These are phyloP conservation scores for Acer negundo DNA, from an alignment of 345 rosid species.

Conservation along the genomic window DNA sequence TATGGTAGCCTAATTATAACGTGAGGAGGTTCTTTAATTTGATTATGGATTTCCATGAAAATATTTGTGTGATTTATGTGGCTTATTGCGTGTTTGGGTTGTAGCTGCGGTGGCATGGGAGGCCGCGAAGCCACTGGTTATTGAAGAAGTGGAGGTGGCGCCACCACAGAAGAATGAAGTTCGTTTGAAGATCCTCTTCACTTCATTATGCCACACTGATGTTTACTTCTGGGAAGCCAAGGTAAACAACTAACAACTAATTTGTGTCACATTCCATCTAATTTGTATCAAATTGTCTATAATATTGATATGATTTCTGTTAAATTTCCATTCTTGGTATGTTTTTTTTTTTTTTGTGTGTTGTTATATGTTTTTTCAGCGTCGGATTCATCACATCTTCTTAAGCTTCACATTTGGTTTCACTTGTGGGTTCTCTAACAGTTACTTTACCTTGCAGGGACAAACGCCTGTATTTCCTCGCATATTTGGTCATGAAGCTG, in stretches of 20 bases:
- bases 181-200: conserved; percentile 75
- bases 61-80: neutral
- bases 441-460: conserved; percentile 43
- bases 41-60: too few relatives aligned
- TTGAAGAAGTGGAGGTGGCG: conserved; percentile 87
- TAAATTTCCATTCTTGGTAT: too few relatives aligned
- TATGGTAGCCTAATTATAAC: too few relatives aligned
- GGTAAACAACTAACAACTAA: conserved; percentile 34
- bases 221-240: conserved; percentile 97
- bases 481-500: conserved; percentile 83
- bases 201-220: conserved; percentile 87
- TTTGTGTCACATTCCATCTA: neutral
- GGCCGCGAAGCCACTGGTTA: conserved; percentile 82
- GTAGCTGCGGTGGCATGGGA: conserved; percentile 94
- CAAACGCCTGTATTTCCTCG: conserved; percentile 79
- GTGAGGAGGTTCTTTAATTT: too few relatives aligned
- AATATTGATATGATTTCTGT: too few relatives aligned
- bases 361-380: too few relatives aligned
- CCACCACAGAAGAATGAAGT: conserved; percentile 87
- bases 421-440: too few relatives aligned
- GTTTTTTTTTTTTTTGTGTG: too few relatives aligned
- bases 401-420: too few relatives aligned
- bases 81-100: conserved; percentile 17
- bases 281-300: too few relatives aligned
- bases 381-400: too few relatives aligned